Evolutionary conservation across 2,329 filamentous ascomycete species (phyloP), one percentile per base, ranked within the genome.

Genomic region (Akanthomyces lecanii): DNA sequence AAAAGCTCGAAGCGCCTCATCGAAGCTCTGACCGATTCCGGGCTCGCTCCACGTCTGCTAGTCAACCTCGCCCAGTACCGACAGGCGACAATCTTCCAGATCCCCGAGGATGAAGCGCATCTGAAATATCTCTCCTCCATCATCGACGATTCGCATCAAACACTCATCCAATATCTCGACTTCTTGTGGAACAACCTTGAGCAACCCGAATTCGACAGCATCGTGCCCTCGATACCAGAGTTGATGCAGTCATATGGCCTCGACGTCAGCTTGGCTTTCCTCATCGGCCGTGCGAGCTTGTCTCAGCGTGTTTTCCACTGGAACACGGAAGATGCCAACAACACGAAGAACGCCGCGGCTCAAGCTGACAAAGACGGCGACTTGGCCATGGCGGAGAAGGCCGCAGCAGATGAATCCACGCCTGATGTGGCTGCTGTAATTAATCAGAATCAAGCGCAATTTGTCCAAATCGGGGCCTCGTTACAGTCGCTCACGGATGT

Each of bases 51-150:
- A 1, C 89, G 91, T 64, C 82, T 98, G 2, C 83, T 99, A n/a
- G 85, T 98, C 68, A 89, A 92, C 51, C 89, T 99, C 68, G 91
- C 93, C 0, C 93, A 97, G 71, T 92, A 97, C 74, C 87, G 92
- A 53, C 89, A 96, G 71, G 87, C 89, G n/a, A 95, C 92, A 65
- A 85, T 95, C 28, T 96, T 89, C 75, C 87, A 87, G 47, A 78
- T 89, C 1, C 84, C 89, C 7, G 86, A 92, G 42, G 81, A 83
- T 28, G 85, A 89, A 63, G 88, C 90, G 0, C 92, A 96, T 65
- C 87, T 97, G 72, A 99, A 99, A 74, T 88, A 93, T 50, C 78
- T 98, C 14, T 90, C 91, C 3, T 92, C 92, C 58, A 88, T 97
- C 67, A 85, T 96, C 59, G 95, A 99, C 72, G 93, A 97, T 72